Evolutionary conservation across 2,329 filamentous ascomycete species (phyloP).

Genomic region (Metarhizium anisopliae): DNA sequence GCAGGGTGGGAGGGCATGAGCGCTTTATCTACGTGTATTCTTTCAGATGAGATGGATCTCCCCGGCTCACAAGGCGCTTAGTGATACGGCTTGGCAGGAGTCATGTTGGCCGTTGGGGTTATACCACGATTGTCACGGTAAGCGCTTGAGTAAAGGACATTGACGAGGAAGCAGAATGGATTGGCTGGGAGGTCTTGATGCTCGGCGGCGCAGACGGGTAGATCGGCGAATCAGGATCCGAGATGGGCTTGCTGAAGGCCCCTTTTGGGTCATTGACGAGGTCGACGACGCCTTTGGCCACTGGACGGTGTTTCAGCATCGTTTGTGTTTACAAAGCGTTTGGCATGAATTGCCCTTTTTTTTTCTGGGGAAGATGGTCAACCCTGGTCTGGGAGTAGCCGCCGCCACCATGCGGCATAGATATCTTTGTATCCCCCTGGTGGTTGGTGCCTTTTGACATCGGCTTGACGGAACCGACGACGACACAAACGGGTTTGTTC

Average conservation of each 20-base stretch:
- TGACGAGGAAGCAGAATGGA: background rate
- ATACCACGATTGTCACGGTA: background rate
- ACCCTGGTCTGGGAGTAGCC: too few relatives aligned
- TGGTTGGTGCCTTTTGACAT: too few relatives aligned
- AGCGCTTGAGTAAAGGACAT: background rate
- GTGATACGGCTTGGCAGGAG: background rate
- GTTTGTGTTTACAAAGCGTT: too few relatives aligned
- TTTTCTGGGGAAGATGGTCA: too few relatives aligned
- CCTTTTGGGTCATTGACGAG: background rate
- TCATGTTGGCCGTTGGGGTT: background rate
- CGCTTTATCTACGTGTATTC: background rate
- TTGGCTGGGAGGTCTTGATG: background rate
- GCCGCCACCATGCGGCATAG: too few relatives aligned
- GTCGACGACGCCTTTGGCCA: background rate
- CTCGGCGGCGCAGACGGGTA: background rate
- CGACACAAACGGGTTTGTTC: too few relatives aligned
- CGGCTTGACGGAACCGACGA: too few relatives aligned
- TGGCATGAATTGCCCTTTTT: too few relatives aligned
- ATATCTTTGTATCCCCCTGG: too few relatives aligned
- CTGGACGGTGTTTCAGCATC: background rate
- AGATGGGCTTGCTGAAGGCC: background rate
- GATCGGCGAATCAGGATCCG: conserved; percentile 2
- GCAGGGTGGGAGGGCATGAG: too few relatives aligned
- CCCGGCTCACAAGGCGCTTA: background rate
- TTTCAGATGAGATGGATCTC: background rate